Conservation (phyloP, 345 rosid species). For the Hirschfeldia incana region DNA sequence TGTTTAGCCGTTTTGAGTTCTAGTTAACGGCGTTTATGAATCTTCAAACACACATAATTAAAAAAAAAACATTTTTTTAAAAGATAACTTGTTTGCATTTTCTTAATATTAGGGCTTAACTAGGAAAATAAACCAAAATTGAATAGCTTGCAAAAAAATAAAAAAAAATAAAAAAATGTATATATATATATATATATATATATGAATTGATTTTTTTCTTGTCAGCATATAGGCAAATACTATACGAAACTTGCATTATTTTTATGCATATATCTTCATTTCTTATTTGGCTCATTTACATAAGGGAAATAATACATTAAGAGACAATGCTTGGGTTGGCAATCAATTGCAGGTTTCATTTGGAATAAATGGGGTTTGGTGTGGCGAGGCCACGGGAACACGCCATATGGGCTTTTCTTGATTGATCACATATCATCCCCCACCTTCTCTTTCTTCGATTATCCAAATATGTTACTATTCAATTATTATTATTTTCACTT, state of each 20-base stretch:
- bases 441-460: constrained; percentile 29
- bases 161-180: too few species aligned
- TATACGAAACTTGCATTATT: neutral
- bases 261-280: neutral
- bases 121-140: neutral
- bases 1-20: neutral
- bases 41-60: neutral
- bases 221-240: neutral
- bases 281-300: neutral
- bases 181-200: too few species aligned
- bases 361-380: constrained; percentile 36
- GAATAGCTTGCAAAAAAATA: neutral
- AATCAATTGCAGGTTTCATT: constrained; percentile 24
- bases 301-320: neutral
- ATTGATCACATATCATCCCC: constrained; percentile 21
- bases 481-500: neutral
- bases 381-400: constrained; percentile 36
- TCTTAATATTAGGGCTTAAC: neutral
- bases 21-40: neutral
- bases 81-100: neutral
- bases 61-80: too few species aligned
- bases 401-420: constrained; percentile 36
- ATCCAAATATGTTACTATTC: constrained; percentile 1
- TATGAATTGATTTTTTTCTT: neutral
- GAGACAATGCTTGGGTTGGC: constrained; percentile 37